These are phyloP conservation scores for Xylaria flabelliformis DNA, from an alignment of 495 filamentous ascomycete genomes.

Conservation along the genomic window DNA sequence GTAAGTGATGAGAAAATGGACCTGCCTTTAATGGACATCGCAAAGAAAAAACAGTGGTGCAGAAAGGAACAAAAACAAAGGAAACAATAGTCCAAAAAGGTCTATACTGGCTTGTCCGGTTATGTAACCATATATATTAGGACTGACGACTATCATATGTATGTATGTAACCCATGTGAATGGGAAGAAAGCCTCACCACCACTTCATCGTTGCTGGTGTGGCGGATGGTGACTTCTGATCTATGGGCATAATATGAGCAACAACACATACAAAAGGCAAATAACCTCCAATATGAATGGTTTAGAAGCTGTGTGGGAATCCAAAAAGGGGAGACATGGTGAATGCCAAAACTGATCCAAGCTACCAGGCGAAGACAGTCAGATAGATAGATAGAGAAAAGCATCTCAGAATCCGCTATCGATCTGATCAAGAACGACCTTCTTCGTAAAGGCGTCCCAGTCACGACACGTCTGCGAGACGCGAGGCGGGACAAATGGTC, in stretches of 20 bases:
- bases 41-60: too few relatives aligned
- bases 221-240: neutral
- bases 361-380: neutral
- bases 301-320: neutral
- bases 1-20: too few relatives aligned
- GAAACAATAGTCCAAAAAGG: neutral
- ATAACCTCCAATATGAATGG: neutral
- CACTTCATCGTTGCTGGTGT: neutral
- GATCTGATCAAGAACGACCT: conserved; percentile 59
- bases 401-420: conserved; percentile 62
- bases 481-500: conserved; percentile 41
- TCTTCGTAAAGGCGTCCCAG: conserved; percentile 57
- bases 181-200: neutral
- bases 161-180: neutral
- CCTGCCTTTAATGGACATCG: too few relatives aligned
- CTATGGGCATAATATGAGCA: neutral
- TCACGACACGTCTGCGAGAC: conserved; percentile 54
- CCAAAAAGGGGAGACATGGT: neutral
- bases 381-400: neutral
- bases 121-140: neutral
- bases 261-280: neutral
- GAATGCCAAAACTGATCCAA: neutral
- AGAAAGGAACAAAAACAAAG: neutral
- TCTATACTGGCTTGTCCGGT: neutral
- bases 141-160: neutral